Evolutionary conservation across 768 basidiomycete genomes (phyloP), one percentile per base, ranked within the genome.

Genomic region (Lactarius deliciosus): DNA sequence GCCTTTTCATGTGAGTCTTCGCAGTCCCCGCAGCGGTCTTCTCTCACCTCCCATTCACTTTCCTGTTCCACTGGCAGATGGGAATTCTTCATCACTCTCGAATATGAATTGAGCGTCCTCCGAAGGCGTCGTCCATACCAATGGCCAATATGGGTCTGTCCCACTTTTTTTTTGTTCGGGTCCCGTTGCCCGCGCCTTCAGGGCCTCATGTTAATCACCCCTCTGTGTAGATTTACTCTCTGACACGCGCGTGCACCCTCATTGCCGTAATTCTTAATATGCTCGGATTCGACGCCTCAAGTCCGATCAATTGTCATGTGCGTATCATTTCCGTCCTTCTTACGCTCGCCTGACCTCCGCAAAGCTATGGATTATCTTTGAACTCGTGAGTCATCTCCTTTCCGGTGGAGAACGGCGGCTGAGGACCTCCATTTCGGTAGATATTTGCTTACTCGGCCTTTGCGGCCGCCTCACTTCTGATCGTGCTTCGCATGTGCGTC

Each of bases 301-400:
- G 4, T 1, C n/a, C 18, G 22, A 58, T 68, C 25, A 54, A 68
- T n/a, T 68, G 68, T 57, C 43, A 68, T 30, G 68, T 65, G n/a
- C 8, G 56, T 53, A 0, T 13, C 32, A 1, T 60, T 3, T 55
- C 22, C 50, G 8, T 3, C 25, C n/a, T 2, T 25, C 16, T 1
- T 50, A 18, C 10, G 9, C 25, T 9, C 16, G 20, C 22, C 18
- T 60, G 38, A 3, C 30, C 16, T 55, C 32, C 5, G 8, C 10
- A 16, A 36, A 60, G 67, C 9, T 60, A 6, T 40, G 32, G 57
- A 18, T 60, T 5, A 8, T 40, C 20, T 56, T 53, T 1, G n/a
- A 56, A 47, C 16, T 43, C 0, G 68, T 68, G 22, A 7, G 68
- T 15, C 50, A 13, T 30, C 53, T 43, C 40, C 32, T 8, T 8